Conservation (phyloP, 345 rosid genomes). For the Schrenkiella parvula region DNA sequence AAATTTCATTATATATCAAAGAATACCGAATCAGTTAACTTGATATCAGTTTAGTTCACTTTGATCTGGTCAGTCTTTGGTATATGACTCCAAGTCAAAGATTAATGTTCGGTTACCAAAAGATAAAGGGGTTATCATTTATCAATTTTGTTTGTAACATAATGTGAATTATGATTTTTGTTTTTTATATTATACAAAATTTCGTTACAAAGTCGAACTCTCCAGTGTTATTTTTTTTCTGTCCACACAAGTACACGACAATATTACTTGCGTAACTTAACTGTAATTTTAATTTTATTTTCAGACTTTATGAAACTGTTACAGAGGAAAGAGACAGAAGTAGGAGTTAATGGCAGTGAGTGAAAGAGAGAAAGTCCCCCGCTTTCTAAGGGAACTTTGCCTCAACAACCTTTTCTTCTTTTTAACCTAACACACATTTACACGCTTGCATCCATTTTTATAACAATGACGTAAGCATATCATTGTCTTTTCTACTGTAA, state of each 20-base stretch:
- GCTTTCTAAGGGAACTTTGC: slow-evolving; percentile 24
- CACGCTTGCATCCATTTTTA: background rate
- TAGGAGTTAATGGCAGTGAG: slow-evolving; percentile 18
- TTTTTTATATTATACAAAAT: background rate
- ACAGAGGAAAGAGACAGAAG: background rate
- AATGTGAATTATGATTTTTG: background rate
- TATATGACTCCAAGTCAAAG: background rate
- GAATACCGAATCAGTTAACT: background rate
- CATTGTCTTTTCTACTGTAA: background rate
- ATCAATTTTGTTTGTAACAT: background rate
- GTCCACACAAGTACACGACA: background rate
- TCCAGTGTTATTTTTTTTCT: background rate
- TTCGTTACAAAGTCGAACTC: background rate
- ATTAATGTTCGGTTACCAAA: too few relatives aligned
- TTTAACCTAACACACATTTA: slow-evolving; percentile 9
- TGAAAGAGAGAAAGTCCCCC: slow-evolving; percentile 27
- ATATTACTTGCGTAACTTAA: background rate
- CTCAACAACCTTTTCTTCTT: slow-evolving; percentile 22
- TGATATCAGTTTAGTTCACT: background rate
- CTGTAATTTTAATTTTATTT: background rate
- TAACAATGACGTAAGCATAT: slow-evolving; percentile 10
- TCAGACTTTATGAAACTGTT: background rate
- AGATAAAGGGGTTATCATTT: background rate
- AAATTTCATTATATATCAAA: too few relatives aligned
- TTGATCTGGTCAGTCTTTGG: background rate